Percentiles rank a stretch among this genome's conserved stretches.
phyloP scores from a whole-genome alignment of 768 basidiomycete genomes.

The Hortiboletus campestris region DNA sequence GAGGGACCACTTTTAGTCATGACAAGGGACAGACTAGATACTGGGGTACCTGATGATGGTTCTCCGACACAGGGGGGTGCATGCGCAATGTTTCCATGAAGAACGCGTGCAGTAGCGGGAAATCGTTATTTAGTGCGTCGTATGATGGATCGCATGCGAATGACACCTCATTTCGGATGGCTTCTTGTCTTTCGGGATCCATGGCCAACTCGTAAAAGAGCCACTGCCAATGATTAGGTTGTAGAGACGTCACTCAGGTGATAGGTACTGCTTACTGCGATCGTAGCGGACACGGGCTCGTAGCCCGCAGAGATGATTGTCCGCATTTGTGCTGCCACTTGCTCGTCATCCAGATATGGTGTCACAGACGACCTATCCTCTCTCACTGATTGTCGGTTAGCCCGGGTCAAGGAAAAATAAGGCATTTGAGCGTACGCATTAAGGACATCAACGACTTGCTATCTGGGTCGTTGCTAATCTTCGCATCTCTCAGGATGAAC shows the following conservation, averaged over 20 bases:
- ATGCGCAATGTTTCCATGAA: constrained; percentile 61
- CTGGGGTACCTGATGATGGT: constrained; percentile 54
- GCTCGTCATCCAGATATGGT: constrained; percentile 44
- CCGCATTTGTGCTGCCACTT: constrained; percentile 59
- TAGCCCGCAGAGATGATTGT: constrained; percentile 60
- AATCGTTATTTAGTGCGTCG: constrained; percentile 47
- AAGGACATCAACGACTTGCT: constrained; percentile 51
- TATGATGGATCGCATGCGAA: constrained; percentile 47
- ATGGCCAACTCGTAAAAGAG: constrained; percentile 59
- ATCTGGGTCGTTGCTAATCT: constrained; percentile 41
- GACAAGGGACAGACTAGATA: neutral
- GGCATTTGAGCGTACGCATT: constrained; percentile 41
- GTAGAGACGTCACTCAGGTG: neutral
- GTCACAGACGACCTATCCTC: constrained; percentile 43
- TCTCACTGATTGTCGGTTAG: constrained; percentile 31
- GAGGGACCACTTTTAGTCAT: neutral
- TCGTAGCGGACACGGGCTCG: constrained; percentile 37
- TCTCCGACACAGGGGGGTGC: constrained; percentile 61
- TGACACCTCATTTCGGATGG: constrained; percentile 55
- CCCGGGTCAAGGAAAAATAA: neutral
- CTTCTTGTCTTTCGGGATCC: constrained; percentile 49
- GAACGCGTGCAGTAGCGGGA: constrained; percentile 58
- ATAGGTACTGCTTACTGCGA: constrained; percentile 26
- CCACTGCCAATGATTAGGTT: constrained; percentile 45
- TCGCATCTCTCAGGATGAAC: constrained; percentile 55